These are phyloP conservation scores for Botrytis paeoniae DNA, from an alignment of 2,329 filamentous ascomycete species.

Conservation along the genomic window DNA sequence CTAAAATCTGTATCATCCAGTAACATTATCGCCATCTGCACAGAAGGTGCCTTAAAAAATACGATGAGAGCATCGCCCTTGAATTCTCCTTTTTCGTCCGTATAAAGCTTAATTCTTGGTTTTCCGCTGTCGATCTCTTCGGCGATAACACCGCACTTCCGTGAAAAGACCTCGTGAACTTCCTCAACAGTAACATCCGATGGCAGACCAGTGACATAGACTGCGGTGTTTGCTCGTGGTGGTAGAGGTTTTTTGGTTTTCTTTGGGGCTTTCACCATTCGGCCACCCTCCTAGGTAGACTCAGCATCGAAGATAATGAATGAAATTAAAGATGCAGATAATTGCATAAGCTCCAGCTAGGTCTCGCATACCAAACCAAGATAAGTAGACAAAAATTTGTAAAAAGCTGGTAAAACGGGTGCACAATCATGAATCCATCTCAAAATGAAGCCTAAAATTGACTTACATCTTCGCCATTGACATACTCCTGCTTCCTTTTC, in stretches of 20 bases:
- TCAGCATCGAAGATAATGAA: slow-evolving; percentile 22
- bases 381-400: neutral
- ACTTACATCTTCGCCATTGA: slow-evolving; percentile 50
- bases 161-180: slow-evolving; percentile 76
- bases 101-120: slow-evolving; percentile 91
- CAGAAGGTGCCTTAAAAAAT: slow-evolving; percentile 94
- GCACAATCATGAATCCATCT: neutral
- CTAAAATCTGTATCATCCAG: slow-evolving; percentile 82
- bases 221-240: slow-evolving; percentile 71
- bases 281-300: slow-evolving; percentile 33
- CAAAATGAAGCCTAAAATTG: slow-evolving; percentile 7
- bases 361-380: neutral
- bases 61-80: slow-evolving; percentile 92
- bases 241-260: slow-evolving; percentile 38
- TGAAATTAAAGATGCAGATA: neutral
- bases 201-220: slow-evolving; percentile 89
- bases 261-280: slow-evolving; percentile 37
- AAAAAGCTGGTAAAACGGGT: neutral
- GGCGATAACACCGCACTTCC: slow-evolving; percentile 84
- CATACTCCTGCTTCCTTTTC: slow-evolving; percentile 52
- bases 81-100: slow-evolving; percentile 74
- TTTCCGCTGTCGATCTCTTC: slow-evolving; percentile 88
- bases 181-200: slow-evolving; percentile 75
- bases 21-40: slow-evolving; percentile 77
- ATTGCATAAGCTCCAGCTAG: neutral